Conservation (phyloP, 768 basidiomycete genomes). For the Cystobasidiopsis lactophilus region DNA sequence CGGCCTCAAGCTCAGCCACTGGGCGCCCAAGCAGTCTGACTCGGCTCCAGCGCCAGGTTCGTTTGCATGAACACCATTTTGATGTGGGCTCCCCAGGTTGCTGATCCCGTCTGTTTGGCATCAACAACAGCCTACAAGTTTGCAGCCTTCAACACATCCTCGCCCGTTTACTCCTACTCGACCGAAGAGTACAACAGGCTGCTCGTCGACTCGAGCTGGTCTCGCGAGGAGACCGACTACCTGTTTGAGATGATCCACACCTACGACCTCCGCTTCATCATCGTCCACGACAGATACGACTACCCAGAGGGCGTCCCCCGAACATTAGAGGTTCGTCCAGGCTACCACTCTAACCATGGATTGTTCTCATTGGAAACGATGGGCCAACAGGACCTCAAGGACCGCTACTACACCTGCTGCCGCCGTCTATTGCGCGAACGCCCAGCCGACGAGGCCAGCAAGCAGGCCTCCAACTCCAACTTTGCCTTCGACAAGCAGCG, state of each 20-base stretch:
- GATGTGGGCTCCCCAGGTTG: neutral
- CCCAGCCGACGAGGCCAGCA: conserved; percentile 64
- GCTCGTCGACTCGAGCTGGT: conserved; percentile 69
- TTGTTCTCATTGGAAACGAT: too few relatives aligned
- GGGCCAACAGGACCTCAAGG: conserved; percentile 89
- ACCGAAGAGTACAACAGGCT: conserved; percentile 68
- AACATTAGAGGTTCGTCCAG: too few relatives aligned
- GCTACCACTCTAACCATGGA: too few relatives aligned
- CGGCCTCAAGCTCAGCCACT: conserved; percentile 51
- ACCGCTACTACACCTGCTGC: conserved; percentile 78
- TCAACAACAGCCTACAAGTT: conserved; percentile 39
- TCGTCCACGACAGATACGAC: conserved; percentile 75
- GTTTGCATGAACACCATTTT: neutral
- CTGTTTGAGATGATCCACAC: conserved; percentile 56
- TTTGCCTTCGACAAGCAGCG: conserved; percentile 75
- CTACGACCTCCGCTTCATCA: conserved; percentile 72
- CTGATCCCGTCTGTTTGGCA: neutral
- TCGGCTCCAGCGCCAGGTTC: neutral
- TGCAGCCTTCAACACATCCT: conserved; percentile 50
- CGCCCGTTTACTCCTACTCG: conserved; percentile 48
- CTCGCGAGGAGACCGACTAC: conserved; percentile 81
- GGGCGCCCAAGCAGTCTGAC: conserved; percentile 37
- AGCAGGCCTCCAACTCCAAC: conserved; percentile 30
- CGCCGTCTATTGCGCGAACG: conserved; percentile 63
- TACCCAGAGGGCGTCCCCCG: conserved; percentile 19